Evolutionary conservation across 2,329 filamentous ascomycete genomes (phyloP), one percentile per base, ranked within the genome.

Genomic region (Fusarium hostae): DNA sequence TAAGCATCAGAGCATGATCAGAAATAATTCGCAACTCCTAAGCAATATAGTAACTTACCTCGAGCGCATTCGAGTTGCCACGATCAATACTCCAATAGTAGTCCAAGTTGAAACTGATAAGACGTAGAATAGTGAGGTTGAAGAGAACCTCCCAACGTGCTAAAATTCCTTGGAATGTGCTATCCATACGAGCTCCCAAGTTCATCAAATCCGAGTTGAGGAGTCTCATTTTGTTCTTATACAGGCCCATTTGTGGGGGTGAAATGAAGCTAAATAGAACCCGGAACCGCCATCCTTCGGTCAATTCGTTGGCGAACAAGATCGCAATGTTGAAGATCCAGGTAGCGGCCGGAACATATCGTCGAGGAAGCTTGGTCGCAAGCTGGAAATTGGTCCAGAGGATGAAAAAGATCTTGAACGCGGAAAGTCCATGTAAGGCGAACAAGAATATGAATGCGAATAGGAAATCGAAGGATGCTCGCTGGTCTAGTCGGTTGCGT

Each of bases 61-160:
- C 95, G 44, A 97, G 81, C 12, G 92, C 87, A 76, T 89, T 95
- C 32, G 87, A 84, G 66, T 81, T 82, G 41, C 87, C 84, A 64
- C 89, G 86, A 71, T 92, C 90, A 5, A 92, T 81, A 76, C 93
- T 96, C 95, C 96, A 99, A 80, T 97, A 95, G 80, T 97, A 95
- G 82, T 99, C 96, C 78, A 99, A 82, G 80, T 98, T 98, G 87
- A 97, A 99, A 80, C 95, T 98, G 76, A 99, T 94, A 51, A 98
- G 86, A 9, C 96, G 91, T 61, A 99, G 84, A 30, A 98, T 91
- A 6, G 95, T 98, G 68, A 99, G 90, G 78, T 99, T 99, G 86
- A 99, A 99, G 9, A 98, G 87, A n/a, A 99, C 91, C 80, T 98
- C 94, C 96, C 96, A 99, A 65, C 95, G 89, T 0, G 91, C 86